Conservation (phyloP, 257 asterid species). For the Gentiana straminea region DNA sequence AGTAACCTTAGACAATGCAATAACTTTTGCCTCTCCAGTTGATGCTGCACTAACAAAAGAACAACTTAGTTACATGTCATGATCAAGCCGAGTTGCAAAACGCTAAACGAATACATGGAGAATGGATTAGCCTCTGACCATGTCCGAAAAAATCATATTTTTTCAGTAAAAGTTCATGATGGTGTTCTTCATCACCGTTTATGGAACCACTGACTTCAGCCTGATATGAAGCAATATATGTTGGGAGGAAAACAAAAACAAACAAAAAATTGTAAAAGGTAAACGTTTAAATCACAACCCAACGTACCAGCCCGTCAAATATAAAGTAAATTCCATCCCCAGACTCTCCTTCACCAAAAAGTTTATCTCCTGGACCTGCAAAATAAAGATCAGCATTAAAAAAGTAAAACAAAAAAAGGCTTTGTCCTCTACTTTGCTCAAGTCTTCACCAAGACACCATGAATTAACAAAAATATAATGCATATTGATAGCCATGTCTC, state of each 20-base stretch:
- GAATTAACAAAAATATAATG: too few relatives aligned
- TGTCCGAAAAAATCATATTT: slow-evolving; percentile 73
- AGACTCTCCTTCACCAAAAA: slow-evolving; percentile 71
- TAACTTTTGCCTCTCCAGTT: slow-evolving; percentile 58
- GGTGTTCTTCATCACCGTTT: slow-evolving; percentile 44
- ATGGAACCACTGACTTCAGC: slow-evolving; percentile 81
- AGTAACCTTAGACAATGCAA: slow-evolving; percentile 72
- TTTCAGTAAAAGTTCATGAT: slow-evolving; percentile 59
- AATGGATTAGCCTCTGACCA: slow-evolving; percentile 40
- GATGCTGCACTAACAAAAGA: slow-evolving; percentile 57
- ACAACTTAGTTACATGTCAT: slow-evolving; percentile 1
- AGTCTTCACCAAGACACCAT: too few relatives aligned
- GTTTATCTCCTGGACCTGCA: slow-evolving; percentile 62
- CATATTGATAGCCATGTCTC: too few relatives aligned
- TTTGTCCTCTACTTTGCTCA: not conserved
- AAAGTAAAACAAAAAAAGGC: not conserved
- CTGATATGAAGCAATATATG: slow-evolving; percentile 23
- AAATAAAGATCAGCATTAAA: not conserved
- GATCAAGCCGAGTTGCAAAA: not conserved
- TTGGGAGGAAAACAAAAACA: not conserved
- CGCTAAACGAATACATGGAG: too few relatives aligned
- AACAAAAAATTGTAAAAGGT: not conserved
- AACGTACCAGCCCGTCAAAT: slow-evolving; percentile 82
- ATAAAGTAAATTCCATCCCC: slow-evolving; percentile 75
- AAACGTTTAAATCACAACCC: slow-evolving; percentile 4